These are phyloP conservation scores for Myriosclerotinia curreyana DNA, from an alignment of 2,329 filamentous ascomycete species.

Conservation along the genomic window DNA sequence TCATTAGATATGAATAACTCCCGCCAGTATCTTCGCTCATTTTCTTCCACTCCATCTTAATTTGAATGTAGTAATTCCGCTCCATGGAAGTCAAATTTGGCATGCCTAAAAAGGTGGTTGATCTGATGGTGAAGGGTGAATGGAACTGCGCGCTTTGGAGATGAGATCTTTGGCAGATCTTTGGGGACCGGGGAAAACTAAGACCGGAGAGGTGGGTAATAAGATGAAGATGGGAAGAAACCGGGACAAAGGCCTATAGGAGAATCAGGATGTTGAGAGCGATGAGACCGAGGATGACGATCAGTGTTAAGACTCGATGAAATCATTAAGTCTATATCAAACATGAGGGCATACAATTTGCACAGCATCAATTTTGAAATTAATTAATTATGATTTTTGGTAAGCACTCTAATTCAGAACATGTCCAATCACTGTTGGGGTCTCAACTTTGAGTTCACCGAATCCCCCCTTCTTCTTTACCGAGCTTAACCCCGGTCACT, in stretches of 20 bases:
- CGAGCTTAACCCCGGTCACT: background rate
- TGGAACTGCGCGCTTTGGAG: background rate
- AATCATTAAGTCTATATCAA: no score
- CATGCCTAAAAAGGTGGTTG: background rate
- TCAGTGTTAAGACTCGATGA: no score
- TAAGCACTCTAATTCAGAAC: no score
- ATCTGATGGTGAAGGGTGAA: background rate
- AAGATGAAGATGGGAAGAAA: background rate
- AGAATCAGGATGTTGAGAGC: background rate
- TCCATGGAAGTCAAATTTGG: conserved; percentile 6
- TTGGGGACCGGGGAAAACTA: background rate
- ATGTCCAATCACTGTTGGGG: background rate
- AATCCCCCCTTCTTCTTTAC: background rate
- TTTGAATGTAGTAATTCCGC: no score
- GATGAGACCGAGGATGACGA: background rate
- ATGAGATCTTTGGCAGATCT: background rate
- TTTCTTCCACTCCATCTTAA: background rate
- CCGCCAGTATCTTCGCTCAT: background rate
- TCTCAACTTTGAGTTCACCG: background rate
- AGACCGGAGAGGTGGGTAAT: background rate
- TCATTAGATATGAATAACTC: background rate
- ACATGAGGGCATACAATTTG: no score
- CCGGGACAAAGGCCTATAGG: background rate
- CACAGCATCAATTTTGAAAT: no score
- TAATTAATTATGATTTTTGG: no score